Evolutionary conservation across 257 asterid species (phyloP).

Genomic region (Mentha longifolia): DNA sequence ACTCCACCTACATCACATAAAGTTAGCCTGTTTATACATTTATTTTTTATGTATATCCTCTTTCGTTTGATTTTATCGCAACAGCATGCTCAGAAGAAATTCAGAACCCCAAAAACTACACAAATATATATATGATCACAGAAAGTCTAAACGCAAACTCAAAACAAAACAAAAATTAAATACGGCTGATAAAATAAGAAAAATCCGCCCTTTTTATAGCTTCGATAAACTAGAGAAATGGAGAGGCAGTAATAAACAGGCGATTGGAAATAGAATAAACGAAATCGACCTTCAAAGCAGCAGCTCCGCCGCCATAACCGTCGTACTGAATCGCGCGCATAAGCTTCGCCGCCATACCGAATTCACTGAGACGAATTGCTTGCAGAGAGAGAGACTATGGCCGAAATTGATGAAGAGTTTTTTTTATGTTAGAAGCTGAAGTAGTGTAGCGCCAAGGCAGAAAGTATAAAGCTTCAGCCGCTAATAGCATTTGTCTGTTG

Average conservation of each 20-base stretch:
- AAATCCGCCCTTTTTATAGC: neutral
- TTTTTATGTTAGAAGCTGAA: neutral
- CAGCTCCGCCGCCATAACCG: constrained; percentile 78
- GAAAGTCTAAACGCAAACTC: neutral
- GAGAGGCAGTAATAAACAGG: neutral
- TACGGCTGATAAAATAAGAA: neutral
- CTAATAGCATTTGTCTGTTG: too few relatives aligned
- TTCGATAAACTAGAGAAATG: neutral
- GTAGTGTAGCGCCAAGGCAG: neutral
- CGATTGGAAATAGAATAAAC: neutral
- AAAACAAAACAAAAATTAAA: neutral
- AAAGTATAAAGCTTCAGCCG: too few relatives aligned
- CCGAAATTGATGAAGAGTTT: neutral
- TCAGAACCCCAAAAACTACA: neutral
- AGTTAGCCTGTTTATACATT: neutral
- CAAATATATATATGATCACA: neutral
- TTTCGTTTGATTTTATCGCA: neutral
- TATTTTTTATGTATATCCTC: neutral
- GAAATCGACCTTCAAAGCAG: constrained; percentile 69
- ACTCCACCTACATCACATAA: neutral
- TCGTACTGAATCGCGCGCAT: constrained; percentile 81
- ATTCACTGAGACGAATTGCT: constrained; percentile 1
- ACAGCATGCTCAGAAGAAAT: neutral
- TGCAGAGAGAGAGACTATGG: neutral
- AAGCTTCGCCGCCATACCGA: constrained; percentile 60